phyloP scores from a whole-genome alignment of 2,329 filamentous ascomycete species.

The Diplodia seriata region DNA sequence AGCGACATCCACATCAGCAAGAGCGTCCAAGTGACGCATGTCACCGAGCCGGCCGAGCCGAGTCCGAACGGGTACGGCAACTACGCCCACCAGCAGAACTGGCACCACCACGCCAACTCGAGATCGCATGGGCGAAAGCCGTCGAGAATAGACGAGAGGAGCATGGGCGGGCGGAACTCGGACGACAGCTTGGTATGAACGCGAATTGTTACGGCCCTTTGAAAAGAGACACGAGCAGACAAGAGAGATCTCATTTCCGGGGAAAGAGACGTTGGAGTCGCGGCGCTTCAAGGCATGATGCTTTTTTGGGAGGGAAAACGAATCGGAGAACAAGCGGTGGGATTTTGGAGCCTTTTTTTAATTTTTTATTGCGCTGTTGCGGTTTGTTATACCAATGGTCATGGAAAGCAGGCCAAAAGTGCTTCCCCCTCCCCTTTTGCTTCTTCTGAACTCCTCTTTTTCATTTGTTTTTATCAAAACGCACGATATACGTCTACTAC shows the following conservation, averaged over 20 bases:
- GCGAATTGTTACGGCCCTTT: not conserved
- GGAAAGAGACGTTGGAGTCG: not conserved
- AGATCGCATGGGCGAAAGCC: constrained; percentile 3
- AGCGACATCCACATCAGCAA: constrained; percentile 28
- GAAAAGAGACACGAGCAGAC: not conserved
- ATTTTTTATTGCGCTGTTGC: not conserved
- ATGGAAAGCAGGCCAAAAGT: constrained; percentile 1
- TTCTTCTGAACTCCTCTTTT: not conserved
- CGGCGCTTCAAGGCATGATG: not conserved
- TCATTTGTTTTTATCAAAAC: not conserved
- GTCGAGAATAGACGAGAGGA: constrained; percentile 23
- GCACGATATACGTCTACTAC: not conserved
- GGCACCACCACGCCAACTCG: not conserved
- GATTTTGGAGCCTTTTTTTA: not conserved
- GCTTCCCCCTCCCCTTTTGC: not conserved
- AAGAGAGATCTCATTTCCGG: not conserved
- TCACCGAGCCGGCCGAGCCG: constrained; percentile 19
- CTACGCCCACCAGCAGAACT: not conserved
- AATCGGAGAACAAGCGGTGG: not conserved
- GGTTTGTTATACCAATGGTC: not conserved
- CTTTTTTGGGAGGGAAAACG: not conserved
- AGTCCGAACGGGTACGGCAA: not conserved
- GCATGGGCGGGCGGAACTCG: not conserved
- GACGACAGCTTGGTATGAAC: constrained; percentile 21
- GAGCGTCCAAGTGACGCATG: constrained; percentile 28